Evolutionary conservation across 805 yeast species (phyloP).

Genomic region (Wickerhamiella hasegawae): DNA sequence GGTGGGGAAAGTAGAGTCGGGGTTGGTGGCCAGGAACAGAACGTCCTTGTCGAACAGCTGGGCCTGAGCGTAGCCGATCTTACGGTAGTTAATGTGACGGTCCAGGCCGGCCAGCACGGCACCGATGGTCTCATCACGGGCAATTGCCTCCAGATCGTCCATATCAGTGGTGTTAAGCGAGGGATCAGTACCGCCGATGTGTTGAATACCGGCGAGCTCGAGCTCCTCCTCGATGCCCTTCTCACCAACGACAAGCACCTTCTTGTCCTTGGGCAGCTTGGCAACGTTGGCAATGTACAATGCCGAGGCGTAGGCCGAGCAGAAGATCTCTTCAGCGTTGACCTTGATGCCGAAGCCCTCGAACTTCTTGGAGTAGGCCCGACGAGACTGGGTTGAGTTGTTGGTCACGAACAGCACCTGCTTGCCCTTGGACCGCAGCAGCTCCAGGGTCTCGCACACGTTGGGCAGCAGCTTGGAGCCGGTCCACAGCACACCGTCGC

Average conservation of each 20-base stretch:
- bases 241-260: slow-evolving; percentile 85
- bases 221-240: slow-evolving; percentile 73
- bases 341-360: slow-evolving; percentile 36
- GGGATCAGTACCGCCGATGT: slow-evolving; percentile 76
- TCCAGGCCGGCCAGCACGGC: slow-evolving; percentile 86
- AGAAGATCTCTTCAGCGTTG: slow-evolving; percentile 56
- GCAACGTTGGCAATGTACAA: slow-evolving; percentile 65
- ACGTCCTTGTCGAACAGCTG: slow-evolving; percentile 45
- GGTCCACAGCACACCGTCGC: slow-evolving; percentile 95
- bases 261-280: slow-evolving; percentile 55
- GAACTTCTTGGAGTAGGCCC: slow-evolving; percentile 62
- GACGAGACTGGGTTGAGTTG: slow-evolving; percentile 83
- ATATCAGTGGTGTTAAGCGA: slow-evolving; percentile 34
- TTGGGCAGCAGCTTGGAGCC: slow-evolving; percentile 70
- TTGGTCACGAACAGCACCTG: slow-evolving; percentile 81
- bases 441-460: slow-evolving; percentile 55
- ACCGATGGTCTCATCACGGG: slow-evolving; percentile 55
- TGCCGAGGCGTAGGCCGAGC: slow-evolving; percentile 85
- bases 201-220: slow-evolving; percentile 50
- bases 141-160: slow-evolving; percentile 17
- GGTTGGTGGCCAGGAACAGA: slow-evolving; percentile 80
- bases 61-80: slow-evolving; percentile 66
- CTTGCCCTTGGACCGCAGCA: slow-evolving; percentile 41
- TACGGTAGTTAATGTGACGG: slow-evolving; percentile 59
- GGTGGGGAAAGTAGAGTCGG: slow-evolving; percentile 87